Conservation (phyloP, 441 rosid species). For the Omphalea diandra region DNA sequence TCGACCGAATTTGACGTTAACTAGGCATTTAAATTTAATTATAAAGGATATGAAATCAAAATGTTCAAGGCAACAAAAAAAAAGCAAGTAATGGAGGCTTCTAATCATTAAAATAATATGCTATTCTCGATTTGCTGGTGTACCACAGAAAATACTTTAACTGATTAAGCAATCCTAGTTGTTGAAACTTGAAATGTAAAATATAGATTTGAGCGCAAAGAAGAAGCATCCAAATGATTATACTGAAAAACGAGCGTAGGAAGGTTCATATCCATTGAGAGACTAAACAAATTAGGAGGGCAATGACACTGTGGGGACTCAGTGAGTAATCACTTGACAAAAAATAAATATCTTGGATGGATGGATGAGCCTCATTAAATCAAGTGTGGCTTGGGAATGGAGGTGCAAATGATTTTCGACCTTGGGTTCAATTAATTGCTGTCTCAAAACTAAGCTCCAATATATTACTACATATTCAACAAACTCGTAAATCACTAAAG, state of each 20-base stretch:
- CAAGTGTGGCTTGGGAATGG: conserved; percentile 30
- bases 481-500: conserved; percentile 35
- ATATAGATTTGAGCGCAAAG: conserved; percentile 17
- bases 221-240: conserved; percentile 11
- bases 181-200: conserved; percentile 56
- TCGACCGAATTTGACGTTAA: conserved; percentile 34
- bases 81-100: conserved; percentile 53
- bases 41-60: conserved; percentile 60
- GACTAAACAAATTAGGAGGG: conserved; percentile 21
- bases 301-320: conserved; percentile 49
- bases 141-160: conserved; percentile 19
- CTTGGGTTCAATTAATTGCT: conserved; percentile 29
- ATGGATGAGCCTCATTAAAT: conserved; percentile 53
- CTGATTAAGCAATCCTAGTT: conserved; percentile 41
- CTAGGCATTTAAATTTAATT: conserved; percentile 29
- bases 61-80: conserved; percentile 52
- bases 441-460: conserved; percentile 16
- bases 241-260: conserved; percentile 28
- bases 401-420: conserved; percentile 28
- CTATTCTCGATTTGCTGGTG: conserved; percentile 30
- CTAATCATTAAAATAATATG: conserved; percentile 42
- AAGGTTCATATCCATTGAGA: conserved; percentile 44
- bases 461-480: conserved; percentile 27
- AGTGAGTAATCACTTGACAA: conserved; percentile 59
- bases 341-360: conserved; percentile 40